Base-by-base conservation (phyloP, 1,139 yeast genomes). In the Geotrichum restrictum region DNA sequence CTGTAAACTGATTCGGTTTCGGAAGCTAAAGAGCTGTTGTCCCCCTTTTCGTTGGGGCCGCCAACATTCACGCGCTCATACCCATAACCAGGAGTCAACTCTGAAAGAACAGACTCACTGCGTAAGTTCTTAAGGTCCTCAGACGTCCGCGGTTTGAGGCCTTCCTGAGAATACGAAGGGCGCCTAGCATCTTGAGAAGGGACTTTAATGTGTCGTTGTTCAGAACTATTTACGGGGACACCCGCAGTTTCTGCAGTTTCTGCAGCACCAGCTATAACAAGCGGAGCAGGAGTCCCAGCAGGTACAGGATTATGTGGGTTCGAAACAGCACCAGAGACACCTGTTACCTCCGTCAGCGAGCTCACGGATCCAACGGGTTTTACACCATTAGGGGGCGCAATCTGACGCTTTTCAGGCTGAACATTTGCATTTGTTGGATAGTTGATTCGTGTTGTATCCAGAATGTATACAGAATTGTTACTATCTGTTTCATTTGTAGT, bases 401-500 rank as follows among this genome's bases (percentile, higher is more conserved):
- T 41, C 45, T 13, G 45, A 33, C 36, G 34, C 29, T 45, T 52
- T 37, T 37, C 45, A 10, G 37, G 41, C 21, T 36, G 32, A n/a
- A 51, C 47, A 24, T 33, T 51, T 2, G 51, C 57, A 11, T 39
- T 46, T 8, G 71, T 57, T 2, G 68, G 73, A 52, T 70, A 70
- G 55, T 68, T 69, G 56, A 70, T 70, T 43, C 73, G 60, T 14
- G 70, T 57, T 7, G 75, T 72, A 52, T 74, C 76, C 19, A 74
- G 65, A 8, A 73, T 66, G 56, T 63, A 74, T 5, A 71, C 74
- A 11, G 61, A 56, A 13, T 60, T 61, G 21, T 64, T 59, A 53
- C 66, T 68, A 13, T 63, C 66, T 10, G 62, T 60, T 7, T 38
- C 42, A 14, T 31, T 22, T 11, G 56, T 29, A 7, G 37, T 59